These are phyloP conservation scores for Claviceps humidiphila DNA, from an alignment of 2,329 filamentous ascomycete species.

Conservation along the genomic window DNA sequence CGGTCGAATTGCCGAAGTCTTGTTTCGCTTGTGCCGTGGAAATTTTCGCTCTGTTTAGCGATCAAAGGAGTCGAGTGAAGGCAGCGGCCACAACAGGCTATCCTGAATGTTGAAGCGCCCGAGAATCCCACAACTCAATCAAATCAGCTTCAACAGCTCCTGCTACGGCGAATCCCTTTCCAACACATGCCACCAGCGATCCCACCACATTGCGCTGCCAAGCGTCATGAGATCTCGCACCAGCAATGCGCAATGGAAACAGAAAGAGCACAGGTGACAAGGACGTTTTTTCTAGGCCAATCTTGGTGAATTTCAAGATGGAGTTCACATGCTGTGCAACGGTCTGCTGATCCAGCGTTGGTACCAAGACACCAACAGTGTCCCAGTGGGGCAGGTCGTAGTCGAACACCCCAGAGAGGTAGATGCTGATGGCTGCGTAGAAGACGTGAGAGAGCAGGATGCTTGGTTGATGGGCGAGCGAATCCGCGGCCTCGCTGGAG, in stretches of 20 bases:
- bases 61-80: neutral
- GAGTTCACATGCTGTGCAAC: neutral
- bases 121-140: neutral
- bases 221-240: conserved; percentile 14
- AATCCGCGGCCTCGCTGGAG: neutral
- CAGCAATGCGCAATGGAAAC: conserved; percentile 22
- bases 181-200: neutral
- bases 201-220: conserved; percentile 1
- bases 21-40: no score
- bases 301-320: conserved; percentile 12
- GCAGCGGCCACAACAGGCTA: neutral
- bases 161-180: neutral
- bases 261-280: conserved; percentile 21
- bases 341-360: neutral
- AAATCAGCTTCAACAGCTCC: neutral
- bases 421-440: conserved; percentile 21
- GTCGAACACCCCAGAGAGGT: conserved; percentile 24
- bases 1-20: no score
- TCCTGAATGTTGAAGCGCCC: neutral
- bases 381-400: conserved; percentile 21
- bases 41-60: neutral
- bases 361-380: neutral
- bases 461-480: conserved; percentile 6
- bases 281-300: conserved; percentile 9
- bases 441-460: conserved; percentile 13